These are phyloP conservation scores for Larix kaempferi DNA, from an alignment of 75 land plant species.

Conservation along the genomic window DNA sequence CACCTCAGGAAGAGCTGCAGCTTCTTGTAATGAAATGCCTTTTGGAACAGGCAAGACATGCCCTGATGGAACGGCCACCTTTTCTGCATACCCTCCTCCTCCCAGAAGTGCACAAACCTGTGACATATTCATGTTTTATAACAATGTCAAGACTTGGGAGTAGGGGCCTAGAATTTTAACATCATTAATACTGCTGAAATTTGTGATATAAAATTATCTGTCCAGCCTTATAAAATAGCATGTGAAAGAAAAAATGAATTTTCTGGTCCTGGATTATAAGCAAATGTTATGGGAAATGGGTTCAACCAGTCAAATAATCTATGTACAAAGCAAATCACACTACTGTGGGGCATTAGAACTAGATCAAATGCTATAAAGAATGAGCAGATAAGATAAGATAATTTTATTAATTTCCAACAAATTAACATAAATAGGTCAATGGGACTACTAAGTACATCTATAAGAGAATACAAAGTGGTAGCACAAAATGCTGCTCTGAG, in stretches of 20 bases:
- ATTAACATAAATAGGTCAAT: too few relatives aligned
- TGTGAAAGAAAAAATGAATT: background rate
- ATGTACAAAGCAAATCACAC: background rate
- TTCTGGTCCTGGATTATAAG: background rate
- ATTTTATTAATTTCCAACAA: too few relatives aligned
- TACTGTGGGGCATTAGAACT: background rate
- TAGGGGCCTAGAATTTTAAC: background rate
- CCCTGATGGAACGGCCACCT: constrained; percentile 74
- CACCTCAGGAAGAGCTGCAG: constrained; percentile 94
- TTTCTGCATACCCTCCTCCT: constrained; percentile 99
- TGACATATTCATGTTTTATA: background rate
- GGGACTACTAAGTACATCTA: too few relatives aligned
- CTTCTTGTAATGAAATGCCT: constrained; percentile 79
- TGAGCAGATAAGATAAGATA: background rate
- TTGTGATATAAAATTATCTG: background rate
- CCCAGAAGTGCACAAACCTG: constrained; percentile 92
- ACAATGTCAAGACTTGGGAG: background rate
- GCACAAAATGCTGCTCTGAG: too few relatives aligned
- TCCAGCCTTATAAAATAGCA: background rate
- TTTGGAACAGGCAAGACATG: constrained; percentile 84
- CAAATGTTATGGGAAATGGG: background rate
- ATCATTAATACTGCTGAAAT: background rate
- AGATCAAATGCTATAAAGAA: background rate
- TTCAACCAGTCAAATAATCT: background rate
- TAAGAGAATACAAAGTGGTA: too few relatives aligned